These are phyloP conservation scores for Malus hybrid DNA, from an alignment of 331 rosid genomes.

Conservation along the genomic window DNA sequence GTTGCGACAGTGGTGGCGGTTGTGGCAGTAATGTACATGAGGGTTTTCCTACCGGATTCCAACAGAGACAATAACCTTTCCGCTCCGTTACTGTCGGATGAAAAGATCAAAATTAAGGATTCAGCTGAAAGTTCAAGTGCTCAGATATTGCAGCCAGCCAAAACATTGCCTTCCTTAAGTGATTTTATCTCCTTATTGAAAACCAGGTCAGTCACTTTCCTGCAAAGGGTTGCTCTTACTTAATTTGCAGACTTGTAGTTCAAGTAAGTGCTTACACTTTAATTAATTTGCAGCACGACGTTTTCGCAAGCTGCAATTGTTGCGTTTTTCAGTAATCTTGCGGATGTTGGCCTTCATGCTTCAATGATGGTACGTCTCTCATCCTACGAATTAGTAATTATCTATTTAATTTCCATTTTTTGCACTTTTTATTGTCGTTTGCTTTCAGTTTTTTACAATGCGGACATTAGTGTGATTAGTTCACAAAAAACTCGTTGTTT, in stretches of 20 bases:
- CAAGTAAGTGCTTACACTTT: not conserved
- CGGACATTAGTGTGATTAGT: no score
- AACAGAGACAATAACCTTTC: slow-evolving; percentile 29
- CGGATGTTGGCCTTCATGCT: slow-evolving; percentile 87
- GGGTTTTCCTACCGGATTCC: slow-evolving; percentile 66
- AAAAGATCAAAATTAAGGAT: slow-evolving; percentile 15
- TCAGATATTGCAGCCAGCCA: slow-evolving; percentile 11
- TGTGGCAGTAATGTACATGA: slow-evolving; percentile 55
- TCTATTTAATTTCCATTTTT: no score
- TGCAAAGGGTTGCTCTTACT: not conserved
- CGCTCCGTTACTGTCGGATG: slow-evolving; percentile 44
- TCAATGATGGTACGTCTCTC: slow-evolving; percentile 54
- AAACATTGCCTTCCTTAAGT: slow-evolving; percentile 39
- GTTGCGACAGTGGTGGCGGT: slow-evolving; percentile 40
- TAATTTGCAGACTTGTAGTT: slow-evolving; percentile 29
- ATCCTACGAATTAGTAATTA: not conserved
- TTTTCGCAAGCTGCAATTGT: slow-evolving; percentile 76
- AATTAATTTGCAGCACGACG: slow-evolving; percentile 45
- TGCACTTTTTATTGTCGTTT: no score
- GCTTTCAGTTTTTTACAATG: no score
- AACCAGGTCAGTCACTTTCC: slow-evolving; percentile 41
- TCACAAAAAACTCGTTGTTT: not conserved
- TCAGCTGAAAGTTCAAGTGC: slow-evolving; percentile 23
- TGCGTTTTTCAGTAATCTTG: slow-evolving; percentile 80
- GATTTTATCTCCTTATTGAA: slow-evolving; percentile 52